Evolutionary conservation across 2,329 filamentous ascomycete species (phyloP).

Genomic region (Neofusicoccum ribis): DNA sequence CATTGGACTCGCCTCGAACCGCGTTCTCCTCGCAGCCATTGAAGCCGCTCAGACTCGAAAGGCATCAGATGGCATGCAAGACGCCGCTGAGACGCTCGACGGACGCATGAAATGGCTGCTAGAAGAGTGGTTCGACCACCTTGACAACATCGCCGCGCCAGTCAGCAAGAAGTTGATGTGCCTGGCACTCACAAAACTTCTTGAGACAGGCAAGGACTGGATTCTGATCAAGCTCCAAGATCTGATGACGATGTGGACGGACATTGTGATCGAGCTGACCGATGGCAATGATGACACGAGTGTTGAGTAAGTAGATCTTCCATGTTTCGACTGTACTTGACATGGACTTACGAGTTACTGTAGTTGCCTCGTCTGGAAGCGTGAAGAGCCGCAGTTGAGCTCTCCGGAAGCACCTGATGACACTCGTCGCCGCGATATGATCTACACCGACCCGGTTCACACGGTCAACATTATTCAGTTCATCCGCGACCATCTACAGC

Average conservation of each 20-base stretch:
- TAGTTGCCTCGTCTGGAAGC: slow-evolving; percentile 45
- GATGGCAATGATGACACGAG: slow-evolving; percentile 56
- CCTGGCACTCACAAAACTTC: slow-evolving; percentile 69
- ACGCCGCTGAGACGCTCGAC: slow-evolving; percentile 35
- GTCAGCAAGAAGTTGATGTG: slow-evolving; percentile 70
- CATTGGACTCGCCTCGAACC: slow-evolving; percentile 71
- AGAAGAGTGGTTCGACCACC: slow-evolving; percentile 65
- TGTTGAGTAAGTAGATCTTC: slow-evolving; percentile 33
- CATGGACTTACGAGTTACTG: neutral
- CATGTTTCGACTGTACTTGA: no score
- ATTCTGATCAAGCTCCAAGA: slow-evolving; percentile 66
- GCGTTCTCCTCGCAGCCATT: slow-evolving; percentile 61
- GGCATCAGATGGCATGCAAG: slow-evolving; percentile 24
- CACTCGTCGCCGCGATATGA: slow-evolving; percentile 50
- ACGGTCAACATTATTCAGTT: slow-evolving; percentile 65
- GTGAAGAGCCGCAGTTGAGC: slow-evolving; percentile 30
- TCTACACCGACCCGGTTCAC: slow-evolving; percentile 66
- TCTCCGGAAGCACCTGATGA: slow-evolving; percentile 47
- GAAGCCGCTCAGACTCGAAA: slow-evolving; percentile 33
- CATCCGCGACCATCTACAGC: slow-evolving; percentile 61
- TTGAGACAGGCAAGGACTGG: slow-evolving; percentile 63
- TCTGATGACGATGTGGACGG: slow-evolving; percentile 74
- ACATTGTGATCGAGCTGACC: slow-evolving; percentile 65
- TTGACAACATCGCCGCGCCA: slow-evolving; percentile 66
- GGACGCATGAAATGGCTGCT: slow-evolving; percentile 49